These are phyloP conservation scores for Fomitopsis schrenkii DNA, from an alignment of 1,284 basidiomycete species.

Conservation along the genomic window DNA sequence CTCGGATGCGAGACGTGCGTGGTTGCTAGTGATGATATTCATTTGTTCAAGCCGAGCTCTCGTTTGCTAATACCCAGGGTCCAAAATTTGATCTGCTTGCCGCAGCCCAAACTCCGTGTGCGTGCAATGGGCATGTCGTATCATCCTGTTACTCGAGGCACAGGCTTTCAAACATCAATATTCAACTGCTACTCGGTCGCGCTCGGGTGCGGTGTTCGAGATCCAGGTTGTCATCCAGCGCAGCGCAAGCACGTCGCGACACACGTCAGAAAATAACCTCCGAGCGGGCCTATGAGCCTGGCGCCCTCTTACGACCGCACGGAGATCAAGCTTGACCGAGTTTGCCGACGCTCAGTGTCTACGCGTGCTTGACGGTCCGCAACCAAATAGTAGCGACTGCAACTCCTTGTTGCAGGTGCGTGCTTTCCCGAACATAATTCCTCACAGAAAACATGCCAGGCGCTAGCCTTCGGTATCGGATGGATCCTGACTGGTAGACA, in stretches of 20 bases:
- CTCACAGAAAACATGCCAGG: too few species aligned
- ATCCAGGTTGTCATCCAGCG: neutral
- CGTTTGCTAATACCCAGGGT: neutral
- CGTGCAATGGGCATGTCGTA: neutral
- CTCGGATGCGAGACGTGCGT: neutral
- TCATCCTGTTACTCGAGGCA: neutral
- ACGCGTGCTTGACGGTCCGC: neutral
- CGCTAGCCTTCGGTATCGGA: neutral
- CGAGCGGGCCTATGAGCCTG: neutral
- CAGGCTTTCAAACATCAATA: neutral
- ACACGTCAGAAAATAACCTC: neutral
- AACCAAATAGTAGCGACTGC: neutral
- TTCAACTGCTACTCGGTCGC: neutral
- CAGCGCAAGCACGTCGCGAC: neutral
- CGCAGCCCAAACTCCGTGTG: neutral
- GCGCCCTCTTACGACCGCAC: neutral
- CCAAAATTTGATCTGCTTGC: neutral
- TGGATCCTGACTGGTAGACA: neutral
- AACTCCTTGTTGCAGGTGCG: neutral
- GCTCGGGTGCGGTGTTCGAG: neutral
- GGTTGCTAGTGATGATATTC: neutral
- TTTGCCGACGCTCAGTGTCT: neutral
- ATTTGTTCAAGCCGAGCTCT: neutral
- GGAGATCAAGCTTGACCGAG: neutral
- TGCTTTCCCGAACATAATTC: neutral